A percentile compares a stretch with the other conserved stretches of the same genome.
These are phyloP conservation scores for Stentor roeselii DNA, from an alignment of 73 alveolate genomes.

Conservation along the genomic window DNA sequence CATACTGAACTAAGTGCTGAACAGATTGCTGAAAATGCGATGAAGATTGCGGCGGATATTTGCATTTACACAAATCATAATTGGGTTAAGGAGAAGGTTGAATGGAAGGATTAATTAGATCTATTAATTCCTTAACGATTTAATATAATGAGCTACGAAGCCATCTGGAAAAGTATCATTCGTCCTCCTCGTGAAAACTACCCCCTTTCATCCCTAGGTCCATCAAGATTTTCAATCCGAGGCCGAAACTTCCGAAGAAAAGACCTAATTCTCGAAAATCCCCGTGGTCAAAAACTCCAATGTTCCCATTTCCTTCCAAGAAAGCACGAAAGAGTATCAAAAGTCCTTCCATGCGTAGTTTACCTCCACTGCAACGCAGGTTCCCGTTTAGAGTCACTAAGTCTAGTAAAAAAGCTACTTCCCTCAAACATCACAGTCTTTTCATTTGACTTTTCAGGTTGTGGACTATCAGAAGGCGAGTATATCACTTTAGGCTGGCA, in stretches of 20 bases:
- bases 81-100: slow-evolving; percentile 37
- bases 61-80: slow-evolving; percentile 61
- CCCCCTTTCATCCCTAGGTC: slow-evolving; percentile 36
- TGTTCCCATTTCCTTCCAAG: slow-evolving; percentile 46
- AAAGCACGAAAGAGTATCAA: slow-evolving; percentile 13
- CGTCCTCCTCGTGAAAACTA: slow-evolving; percentile 95
- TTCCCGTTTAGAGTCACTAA: slow-evolving; percentile 68
- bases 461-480: slow-evolving; percentile 66
- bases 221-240: slow-evolving; percentile 32
- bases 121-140: too few relatives aligned
- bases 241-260: slow-evolving; percentile 27
- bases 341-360: slow-evolving; percentile 76
- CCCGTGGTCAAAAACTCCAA: slow-evolving; percentile 28
- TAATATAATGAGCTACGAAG: slow-evolving; percentile 70
- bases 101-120: too few relatives aligned
- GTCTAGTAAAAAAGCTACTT: slow-evolving; percentile 47
- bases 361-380: slow-evolving; percentile 75
- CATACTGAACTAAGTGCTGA: slow-evolving; percentile 47
- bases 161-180: slow-evolving; percentile 95
- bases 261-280: slow-evolving; percentile 31
- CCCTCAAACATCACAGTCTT: slow-evolving; percentile 77
- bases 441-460: slow-evolving; percentile 62
- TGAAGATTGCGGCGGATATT: slow-evolving; percentile 74
- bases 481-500: slow-evolving; percentile 56
- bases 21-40: slow-evolving; percentile 54